phyloP scores from a whole-genome alignment of 2,329 filamentous ascomycete species.

The Fusarium succisae region DNA sequence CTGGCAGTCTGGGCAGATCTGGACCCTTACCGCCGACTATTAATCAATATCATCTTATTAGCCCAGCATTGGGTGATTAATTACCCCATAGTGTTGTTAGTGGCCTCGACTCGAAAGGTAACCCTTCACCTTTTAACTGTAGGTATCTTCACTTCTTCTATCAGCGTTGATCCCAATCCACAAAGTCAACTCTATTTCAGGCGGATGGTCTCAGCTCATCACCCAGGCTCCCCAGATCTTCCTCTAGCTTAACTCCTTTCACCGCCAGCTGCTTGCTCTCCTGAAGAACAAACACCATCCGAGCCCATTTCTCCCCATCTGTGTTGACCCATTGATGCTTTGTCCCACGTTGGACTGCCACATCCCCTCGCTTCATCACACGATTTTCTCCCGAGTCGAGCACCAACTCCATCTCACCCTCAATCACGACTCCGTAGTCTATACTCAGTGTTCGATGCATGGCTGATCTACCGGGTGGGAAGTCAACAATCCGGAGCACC shows the following conservation, averaged over 20 bases:
- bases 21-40: slow-evolving; percentile 13
- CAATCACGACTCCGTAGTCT: slow-evolving; percentile 65
- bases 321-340: slow-evolving; percentile 64
- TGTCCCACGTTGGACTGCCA: slow-evolving; percentile 65
- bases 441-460: slow-evolving; percentile 62
- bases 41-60: slow-evolving; percentile 3
- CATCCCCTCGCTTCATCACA: slow-evolving; percentile 57
- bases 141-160: not conserved
- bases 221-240: slow-evolving; percentile 28
- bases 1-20: not conserved
- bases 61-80: not conserved
- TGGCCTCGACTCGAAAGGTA: not conserved
- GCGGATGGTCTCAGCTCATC: slow-evolving; percentile 17
- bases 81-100: not conserved
- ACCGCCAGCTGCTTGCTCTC: slow-evolving; percentile 20
- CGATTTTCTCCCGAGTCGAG: slow-evolving; percentile 59
- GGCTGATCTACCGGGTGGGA: slow-evolving; percentile 48
- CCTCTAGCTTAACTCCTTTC: slow-evolving; percentile 13
- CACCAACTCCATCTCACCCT: slow-evolving; percentile 62
- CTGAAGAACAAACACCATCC: slow-evolving; percentile 55
- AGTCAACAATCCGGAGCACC: slow-evolving; percentile 59
- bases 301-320: slow-evolving; percentile 54
- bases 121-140: not conserved
- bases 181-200: not conserved
- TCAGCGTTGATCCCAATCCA: too few species aligned